Evolutionary conservation across 345 rosid species (phyloP), one percentile per base, ranked within the genome.

Genomic region (Excoecaria agallocha): DNA sequence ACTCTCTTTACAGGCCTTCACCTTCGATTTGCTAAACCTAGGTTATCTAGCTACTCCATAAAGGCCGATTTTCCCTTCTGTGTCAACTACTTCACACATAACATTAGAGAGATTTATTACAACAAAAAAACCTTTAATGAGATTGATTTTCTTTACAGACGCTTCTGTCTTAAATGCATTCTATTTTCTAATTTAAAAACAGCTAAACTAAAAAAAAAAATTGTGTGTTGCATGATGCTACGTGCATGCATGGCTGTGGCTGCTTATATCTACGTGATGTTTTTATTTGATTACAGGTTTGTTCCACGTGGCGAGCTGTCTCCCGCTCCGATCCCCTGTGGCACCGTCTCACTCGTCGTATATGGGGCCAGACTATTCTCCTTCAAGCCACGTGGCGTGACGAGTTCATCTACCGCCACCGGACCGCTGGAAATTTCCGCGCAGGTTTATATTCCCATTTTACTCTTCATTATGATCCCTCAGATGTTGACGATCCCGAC

Each of bases 271-370:
- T 24, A 39, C 55, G 71, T 55, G 64, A 1, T 49, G 2, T 17
- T 60, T 5, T 61, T 16, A 3, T 30, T 54, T 52, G 46, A 51
- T 56, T 66, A 71, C 81, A 93, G 98, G 98, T 93, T 0, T 93
- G 97, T 65, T 82, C 96, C 72, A 95, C 95, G 82, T 95, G 99
- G 99, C 95, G 83, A 8, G 90, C 93, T 0, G 86, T 93, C 2
- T 93, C 94, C 9, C 90, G 84, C 1, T 94, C 94, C 8, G 89
- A 93, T 62, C 88, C 81, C 5, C 88, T 95, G 22, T 95, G 99
- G 99, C 86, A 77, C 43, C 84, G 86, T 4, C 88, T 95, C 22
- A 75, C 87, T 9, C 83, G 70, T 13, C 69, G 59, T 12, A 81
- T 95, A 12, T 95, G 99, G 99, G 85, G 72, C 43, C 82, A 86